Percentiles rank a stretch among this genome's conserved stretches.
phyloP scores from a whole-genome alignment of 352 stramenopile species.

The Phytopythium aichiense region DNA sequence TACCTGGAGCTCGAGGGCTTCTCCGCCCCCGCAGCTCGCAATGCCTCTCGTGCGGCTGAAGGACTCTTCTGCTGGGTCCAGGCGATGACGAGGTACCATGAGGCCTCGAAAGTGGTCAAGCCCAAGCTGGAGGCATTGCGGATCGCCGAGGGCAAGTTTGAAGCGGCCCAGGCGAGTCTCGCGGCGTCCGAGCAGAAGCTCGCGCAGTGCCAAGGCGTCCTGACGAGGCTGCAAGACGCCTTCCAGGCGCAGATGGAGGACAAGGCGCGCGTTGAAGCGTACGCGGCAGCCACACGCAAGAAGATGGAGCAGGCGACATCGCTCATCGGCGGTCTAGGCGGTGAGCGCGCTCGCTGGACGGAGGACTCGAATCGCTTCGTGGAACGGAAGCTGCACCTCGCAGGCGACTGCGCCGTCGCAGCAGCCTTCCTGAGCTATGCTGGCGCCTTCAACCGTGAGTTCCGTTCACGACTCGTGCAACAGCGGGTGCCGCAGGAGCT shows the following conservation, averaged over 20 bases:
- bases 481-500: constrained; percentile 69
- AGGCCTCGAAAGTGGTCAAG: constrained; percentile 92
- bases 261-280: constrained; percentile 85
- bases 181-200: constrained; percentile 70
- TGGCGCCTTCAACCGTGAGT: constrained; percentile 88
- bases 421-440: constrained; percentile 89
- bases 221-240: constrained; percentile 69
- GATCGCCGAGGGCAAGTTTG: constrained; percentile 83
- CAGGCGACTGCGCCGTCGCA: constrained; percentile 84
- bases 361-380: constrained; percentile 87
- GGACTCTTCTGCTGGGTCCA: constrained; percentile 89
- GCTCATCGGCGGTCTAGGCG: constrained; percentile 82
- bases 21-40: constrained; percentile 70
- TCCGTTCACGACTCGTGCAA: constrained; percentile 54
- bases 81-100: constrained; percentile 91
- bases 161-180: constrained; percentile 75
- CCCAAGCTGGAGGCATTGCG: constrained; percentile 91
- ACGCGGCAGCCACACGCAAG: constrained; percentile 72
- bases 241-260: constrained; percentile 90
- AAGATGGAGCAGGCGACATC: constrained; percentile 90
- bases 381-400: constrained; percentile 71
- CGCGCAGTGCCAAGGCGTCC: constrained; percentile 54
- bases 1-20: constrained; percentile 90
- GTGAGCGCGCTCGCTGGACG: constrained; percentile 85
- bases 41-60: constrained; percentile 88